phyloP scores from a whole-genome alignment of 2,329 filamentous ascomycete species.

The Scedosporium aurantiacum region DNA sequence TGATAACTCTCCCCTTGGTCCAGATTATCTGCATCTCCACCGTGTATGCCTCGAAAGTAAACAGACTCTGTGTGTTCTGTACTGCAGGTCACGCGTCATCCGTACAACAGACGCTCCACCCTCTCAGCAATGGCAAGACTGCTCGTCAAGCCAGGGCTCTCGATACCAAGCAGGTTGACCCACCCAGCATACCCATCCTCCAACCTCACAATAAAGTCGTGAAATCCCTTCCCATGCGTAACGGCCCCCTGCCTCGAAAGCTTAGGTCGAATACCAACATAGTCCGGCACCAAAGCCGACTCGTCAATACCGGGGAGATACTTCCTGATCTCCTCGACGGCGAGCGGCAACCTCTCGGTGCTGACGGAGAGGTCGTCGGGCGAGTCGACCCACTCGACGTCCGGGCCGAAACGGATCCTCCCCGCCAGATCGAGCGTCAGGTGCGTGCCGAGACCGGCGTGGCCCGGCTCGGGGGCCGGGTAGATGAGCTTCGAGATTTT shows the following conservation, averaged over 20 bases:
- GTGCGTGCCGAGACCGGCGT: conserved; percentile 82
- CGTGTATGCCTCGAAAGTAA: too few relatives aligned
- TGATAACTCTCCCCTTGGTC: background rate
- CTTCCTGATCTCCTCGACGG: conserved; percentile 61
- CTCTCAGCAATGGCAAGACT: conserved; percentile 73
- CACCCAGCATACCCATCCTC: conserved; percentile 74
- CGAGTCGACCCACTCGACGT: conserved; percentile 81
- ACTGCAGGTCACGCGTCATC: conserved; percentile 9
- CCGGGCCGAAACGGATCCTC: conserved; percentile 80
- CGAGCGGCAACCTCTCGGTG: conserved; percentile 48
- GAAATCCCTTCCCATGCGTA: conserved; percentile 55
- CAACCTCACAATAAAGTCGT: conserved; percentile 71
- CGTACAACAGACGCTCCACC: conserved; percentile 46
- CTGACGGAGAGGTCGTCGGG: conserved; percentile 62
- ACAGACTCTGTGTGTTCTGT: too few relatives aligned
- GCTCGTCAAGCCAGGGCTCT: conserved; percentile 86
- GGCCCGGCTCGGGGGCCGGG: conserved; percentile 71
- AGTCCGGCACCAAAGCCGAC: conserved; percentile 62
- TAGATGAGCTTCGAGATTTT: conserved; percentile 67
- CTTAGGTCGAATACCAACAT: conserved; percentile 88
- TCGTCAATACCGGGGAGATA: conserved; percentile 70
- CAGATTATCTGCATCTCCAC: too few relatives aligned
- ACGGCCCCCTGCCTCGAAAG: conserved; percentile 50
- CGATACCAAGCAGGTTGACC: conserved; percentile 84
- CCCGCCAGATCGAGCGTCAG: conserved; percentile 82